Base-by-base conservation (phyloP, 2,329 filamentous ascomycete genomes). In the Thielaviopsis ethacetica region DNA sequence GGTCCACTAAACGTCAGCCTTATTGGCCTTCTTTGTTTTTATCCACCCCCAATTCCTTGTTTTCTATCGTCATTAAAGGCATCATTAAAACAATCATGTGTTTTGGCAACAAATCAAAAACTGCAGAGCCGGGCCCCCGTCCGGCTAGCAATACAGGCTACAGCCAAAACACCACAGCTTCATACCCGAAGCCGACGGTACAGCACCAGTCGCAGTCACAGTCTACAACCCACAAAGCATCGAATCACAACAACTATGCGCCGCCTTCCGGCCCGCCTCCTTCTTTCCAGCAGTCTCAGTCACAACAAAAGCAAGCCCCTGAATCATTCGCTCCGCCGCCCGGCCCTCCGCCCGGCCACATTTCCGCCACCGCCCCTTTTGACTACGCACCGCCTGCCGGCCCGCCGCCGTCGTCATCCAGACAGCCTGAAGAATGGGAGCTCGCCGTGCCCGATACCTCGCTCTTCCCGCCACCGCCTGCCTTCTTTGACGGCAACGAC, bases 391-490 rank as follows among this genome's bases (percentile, higher is more conserved):
- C 73, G 1, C 64, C 70, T 0, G 71, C 71, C 0, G 70, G 69
- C 19, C 66, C 67, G 5, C 66, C 71, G 24, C 61, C 66, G 3
- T 9, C 30, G 10, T 67, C 67, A 3, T 66, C 67, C 21, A 61
- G 63, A 15, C 60, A 63, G 22, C 41, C 59, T 5, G 62, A 63
- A 10, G 62, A 64, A 41, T 90, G 86, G 86, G 76, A 83, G 63
- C 67, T 77, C 6, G 79, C 83, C 2, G 84, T 89, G 1, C 85
- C 86, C 0, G 86, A 90, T 68, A 88, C 81, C 1, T 75, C 84
- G 0, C 75, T 86, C 10, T 80, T 90, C 51, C 86, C 86, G 1
- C 85, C 85, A 0, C 86, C 86, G 0, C 86, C 86, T 0, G 78
- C 79, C 30, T 76, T 88, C 67, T 82, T 82, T 69, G 71, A 71